Percentiles rank a stretch among this genome's conserved stretches.
These are phyloP conservation scores for Aspergillus cristatus DNA, from an alignment of 495 filamentous ascomycete species.

Conservation along the genomic window DNA sequence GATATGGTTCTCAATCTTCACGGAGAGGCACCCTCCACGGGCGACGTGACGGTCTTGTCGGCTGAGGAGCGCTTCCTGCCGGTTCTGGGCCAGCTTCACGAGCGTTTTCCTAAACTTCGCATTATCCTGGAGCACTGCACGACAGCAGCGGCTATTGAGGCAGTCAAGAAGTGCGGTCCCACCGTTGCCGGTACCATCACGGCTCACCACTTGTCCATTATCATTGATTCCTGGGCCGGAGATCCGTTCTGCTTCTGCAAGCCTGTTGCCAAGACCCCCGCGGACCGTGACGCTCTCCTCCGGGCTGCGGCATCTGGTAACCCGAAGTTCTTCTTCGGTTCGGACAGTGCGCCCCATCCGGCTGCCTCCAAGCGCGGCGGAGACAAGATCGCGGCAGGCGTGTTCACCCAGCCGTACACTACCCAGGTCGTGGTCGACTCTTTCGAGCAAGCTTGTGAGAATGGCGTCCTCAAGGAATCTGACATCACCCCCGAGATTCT, in stretches of 20 bases:
- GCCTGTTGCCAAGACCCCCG: constrained; percentile 65
- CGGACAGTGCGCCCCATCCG: constrained; percentile 69
- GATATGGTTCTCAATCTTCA: constrained; percentile 56
- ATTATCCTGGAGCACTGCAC: constrained; percentile 78
- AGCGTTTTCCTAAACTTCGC: constrained; percentile 66
- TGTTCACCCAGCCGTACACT: constrained; percentile 87
- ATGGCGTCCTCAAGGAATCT: constrained; percentile 53
- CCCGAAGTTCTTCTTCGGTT: constrained; percentile 73
- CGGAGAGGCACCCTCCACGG: constrained; percentile 45
- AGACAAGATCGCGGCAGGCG: constrained; percentile 65
- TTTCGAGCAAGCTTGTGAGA: constrained; percentile 58
- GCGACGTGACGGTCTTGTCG: constrained; percentile 60
- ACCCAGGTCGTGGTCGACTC: constrained; percentile 65
- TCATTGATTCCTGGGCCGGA: constrained; percentile 64
- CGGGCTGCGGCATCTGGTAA: constrained; percentile 56
- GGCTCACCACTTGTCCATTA: constrained; percentile 74
- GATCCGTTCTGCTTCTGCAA: constrained; percentile 85
- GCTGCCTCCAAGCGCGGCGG: constrained; percentile 58
- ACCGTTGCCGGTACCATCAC: constrained; percentile 57
- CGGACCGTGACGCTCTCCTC: constrained; percentile 67
- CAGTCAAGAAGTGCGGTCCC: constrained; percentile 64
- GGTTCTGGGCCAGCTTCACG: constrained; percentile 59
- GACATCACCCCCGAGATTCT: constrained; percentile 64
- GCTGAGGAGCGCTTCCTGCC: constrained; percentile 79
- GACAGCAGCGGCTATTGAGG: constrained; percentile 69